Base-by-base conservation (phyloP, 805 yeast species). In the Candida krabiensis region DNA sequence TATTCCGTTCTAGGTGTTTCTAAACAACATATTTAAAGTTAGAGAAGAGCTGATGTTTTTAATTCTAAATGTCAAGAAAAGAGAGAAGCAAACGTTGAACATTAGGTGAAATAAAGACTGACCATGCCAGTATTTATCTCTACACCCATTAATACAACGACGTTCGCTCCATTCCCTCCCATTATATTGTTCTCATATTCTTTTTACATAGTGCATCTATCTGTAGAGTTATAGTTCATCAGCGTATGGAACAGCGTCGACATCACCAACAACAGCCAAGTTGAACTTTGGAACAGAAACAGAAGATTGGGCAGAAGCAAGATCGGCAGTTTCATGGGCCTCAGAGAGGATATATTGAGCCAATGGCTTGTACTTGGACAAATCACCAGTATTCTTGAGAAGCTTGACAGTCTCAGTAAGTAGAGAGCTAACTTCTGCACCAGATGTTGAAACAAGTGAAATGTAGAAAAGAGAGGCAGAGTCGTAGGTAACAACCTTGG, bases 261-360 rank as follows among this genome's bases (percentile, higher is more conserved):
- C 79, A 66, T 88, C 83, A 69, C 98, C 99, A 46, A 87, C 82
- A 47, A 93, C 96, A 50, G 83, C 93, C 60, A 85, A 82, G 71
- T 83, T 88, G 72, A 81, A 82, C 58, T 79, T 79, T 60, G 70
- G 66, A 31, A 55, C 53, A 46, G 68, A 65, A 37, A 66, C 71
- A 17, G 64, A 49, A 23, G 46, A 38, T 26, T 65, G 56, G 39
- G 69, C 62, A 37, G 67, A 61, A 23, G 66, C 52, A 38, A 66
- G 60, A 38, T 60, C 47, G 37, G 58, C 55, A 25, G 67, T 46
- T 39, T 64, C 67, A 50, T 70, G 74, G 30, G 69, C 61, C 42
- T 72, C 56, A 32, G 73, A 68, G 31, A 64, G 53, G 49, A 64
- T 59, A 46, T 73, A 66, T 39, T 73, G 55, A 24, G 82, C 68